A percentile compares a stretch with the other conserved stretches of the same genome.
These are phyloP conservation scores for Boletus subparvulus DNA, from an alignment of 768 basidiomycete genomes.

Conservation along the genomic window DNA sequence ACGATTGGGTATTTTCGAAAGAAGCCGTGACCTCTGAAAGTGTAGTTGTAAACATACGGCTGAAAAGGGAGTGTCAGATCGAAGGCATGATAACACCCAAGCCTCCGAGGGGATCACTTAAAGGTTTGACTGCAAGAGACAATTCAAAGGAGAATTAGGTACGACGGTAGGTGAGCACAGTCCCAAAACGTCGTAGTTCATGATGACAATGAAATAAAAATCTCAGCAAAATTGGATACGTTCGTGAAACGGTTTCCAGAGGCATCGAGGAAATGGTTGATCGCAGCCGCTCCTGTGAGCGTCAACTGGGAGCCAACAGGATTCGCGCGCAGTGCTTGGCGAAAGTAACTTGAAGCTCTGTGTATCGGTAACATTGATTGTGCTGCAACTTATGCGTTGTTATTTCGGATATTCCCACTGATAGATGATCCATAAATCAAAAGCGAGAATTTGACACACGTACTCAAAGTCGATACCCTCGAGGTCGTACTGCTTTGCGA, in stretches of 20 bases:
- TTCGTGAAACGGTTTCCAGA: constrained; percentile 45
- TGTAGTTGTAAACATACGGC: constrained; percentile 44
- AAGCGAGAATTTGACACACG: not conserved
- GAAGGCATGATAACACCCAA: not conserved
- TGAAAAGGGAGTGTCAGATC: constrained; percentile 24
- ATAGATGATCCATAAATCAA: constrained; percentile 10
- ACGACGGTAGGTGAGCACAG: constrained; percentile 13
- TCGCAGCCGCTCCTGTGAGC: constrained; percentile 64
- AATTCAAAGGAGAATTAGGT: no score
- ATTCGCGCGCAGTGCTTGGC: constrained; percentile 57
- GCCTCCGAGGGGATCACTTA: constrained; percentile 19
- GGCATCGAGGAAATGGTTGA: constrained; percentile 60
- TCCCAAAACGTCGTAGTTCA: constrained; percentile 64
- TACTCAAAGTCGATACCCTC: constrained; percentile 47
- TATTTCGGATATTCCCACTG: constrained; percentile 81
- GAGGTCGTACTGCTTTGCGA: constrained; percentile 49
- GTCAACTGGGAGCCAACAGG: constrained; percentile 53
- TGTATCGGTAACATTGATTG: constrained; percentile 52
- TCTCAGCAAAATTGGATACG: constrained; percentile 16
- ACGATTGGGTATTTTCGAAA: constrained; percentile 60
- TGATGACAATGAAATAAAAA: constrained; percentile 52
- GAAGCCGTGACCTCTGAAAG: constrained; percentile 53
- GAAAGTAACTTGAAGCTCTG: constrained; percentile 61
- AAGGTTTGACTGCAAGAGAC: constrained; percentile 71
- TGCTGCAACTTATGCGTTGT: constrained; percentile 68